Conservation (phyloP, 495 filamentous ascomycete species). For the Hypoxylon intermedium region DNA sequence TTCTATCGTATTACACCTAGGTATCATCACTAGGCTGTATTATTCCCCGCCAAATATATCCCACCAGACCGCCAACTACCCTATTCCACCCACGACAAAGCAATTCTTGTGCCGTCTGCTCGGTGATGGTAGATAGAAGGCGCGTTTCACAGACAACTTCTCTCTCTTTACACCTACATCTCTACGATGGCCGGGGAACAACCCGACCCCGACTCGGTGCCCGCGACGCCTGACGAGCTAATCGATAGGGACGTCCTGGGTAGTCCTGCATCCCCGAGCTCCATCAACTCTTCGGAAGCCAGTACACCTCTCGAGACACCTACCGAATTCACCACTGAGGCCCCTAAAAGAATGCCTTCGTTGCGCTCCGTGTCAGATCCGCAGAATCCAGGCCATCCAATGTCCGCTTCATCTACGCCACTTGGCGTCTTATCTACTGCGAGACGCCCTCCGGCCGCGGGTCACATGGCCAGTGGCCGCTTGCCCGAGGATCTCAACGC, state of each 20-base stretch:
- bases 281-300: conserved; percentile 53
- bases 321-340: conserved; percentile 43
- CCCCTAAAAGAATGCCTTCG: conserved; percentile 58
- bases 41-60: conserved; percentile 8
- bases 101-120: conserved; percentile 1
- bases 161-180: conserved; percentile 5
- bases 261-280: conserved; percentile 51
- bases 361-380: conserved; percentile 64
- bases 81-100: background rate
- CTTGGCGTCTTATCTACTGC: conserved; percentile 83
- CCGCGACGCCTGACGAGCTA: conserved; percentile 51
- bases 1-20: background rate
- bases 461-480: conserved; percentile 61
- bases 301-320: conserved; percentile 56
- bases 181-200: conserved; percentile 45
- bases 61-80: background rate
- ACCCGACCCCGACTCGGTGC: conserved; percentile 38
- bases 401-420: conserved; percentile 79
- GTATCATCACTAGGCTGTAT: conserved; percentile 12
- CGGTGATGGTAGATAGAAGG: conserved; percentile 35
- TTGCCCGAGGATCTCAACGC: conserved; percentile 82
- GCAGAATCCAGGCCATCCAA: conserved; percentile 53
- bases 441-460: conserved; percentile 63
- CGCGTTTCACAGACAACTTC: conserved; percentile 11
- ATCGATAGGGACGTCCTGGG: conserved; percentile 38